phyloP scores from a whole-genome alignment of 768 basidiomycete genomes.

The Collybia sp. region DNA sequence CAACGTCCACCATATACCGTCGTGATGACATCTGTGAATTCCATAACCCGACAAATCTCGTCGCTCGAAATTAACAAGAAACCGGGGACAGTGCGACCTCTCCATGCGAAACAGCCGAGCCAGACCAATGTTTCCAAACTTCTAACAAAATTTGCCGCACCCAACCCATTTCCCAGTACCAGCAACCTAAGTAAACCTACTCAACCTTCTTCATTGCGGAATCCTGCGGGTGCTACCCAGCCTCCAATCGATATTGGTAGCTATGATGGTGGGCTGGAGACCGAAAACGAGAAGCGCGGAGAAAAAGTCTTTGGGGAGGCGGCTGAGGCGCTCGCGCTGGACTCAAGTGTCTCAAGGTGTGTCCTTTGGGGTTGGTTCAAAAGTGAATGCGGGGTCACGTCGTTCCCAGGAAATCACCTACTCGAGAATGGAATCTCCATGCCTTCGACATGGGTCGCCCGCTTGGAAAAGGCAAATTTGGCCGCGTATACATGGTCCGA shows the following conservation, averaged over 20 bases:
- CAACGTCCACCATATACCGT: too few species aligned
- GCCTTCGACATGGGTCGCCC: conserved; percentile 94
- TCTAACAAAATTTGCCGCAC: conserved; percentile 69
- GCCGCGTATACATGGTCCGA: conserved; percentile 96
- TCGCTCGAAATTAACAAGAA: conserved; percentile 62
- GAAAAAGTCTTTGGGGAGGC: conserved; percentile 72
- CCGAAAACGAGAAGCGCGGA: conserved; percentile 80
- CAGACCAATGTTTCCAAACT: conserved; percentile 66
- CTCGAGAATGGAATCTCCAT: conserved; percentile 79
- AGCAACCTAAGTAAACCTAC: conserved; percentile 21
- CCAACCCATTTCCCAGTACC: conserved; percentile 42
- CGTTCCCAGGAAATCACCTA: conserved; percentile 53
- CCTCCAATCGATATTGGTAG: conserved; percentile 69
- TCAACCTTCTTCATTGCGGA: conserved; percentile 40
- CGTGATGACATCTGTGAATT: conserved; percentile 42
- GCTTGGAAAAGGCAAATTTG: conserved; percentile 98
- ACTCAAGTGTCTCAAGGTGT: conserved; percentile 71
- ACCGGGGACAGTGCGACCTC: conserved; percentile 25
- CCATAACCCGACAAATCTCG: conserved; percentile 66
- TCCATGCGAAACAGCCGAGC: conserved; percentile 49
- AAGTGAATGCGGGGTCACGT: too few species aligned
- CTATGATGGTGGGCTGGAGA: conserved; percentile 97
- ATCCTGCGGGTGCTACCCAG: conserved; percentile 28
- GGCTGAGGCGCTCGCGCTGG: conserved; percentile 76
- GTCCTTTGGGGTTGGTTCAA: conserved; percentile 10